Base-by-base conservation (phyloP, 805 yeast genomes). In the Yarrowia sp. region DNA sequence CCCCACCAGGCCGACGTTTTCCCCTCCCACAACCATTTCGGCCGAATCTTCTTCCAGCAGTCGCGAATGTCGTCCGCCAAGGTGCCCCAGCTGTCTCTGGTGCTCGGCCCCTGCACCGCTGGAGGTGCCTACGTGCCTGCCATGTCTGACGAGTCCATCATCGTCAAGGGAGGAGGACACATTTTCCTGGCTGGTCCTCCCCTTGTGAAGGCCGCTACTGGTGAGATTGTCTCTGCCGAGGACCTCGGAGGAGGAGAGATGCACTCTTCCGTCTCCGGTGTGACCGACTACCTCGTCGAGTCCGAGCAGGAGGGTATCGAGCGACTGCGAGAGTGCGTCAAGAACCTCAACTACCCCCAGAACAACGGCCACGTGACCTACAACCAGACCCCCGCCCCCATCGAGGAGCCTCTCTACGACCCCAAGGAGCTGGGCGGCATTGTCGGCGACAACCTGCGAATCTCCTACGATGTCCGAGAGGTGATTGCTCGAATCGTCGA, bases 101-200 rank as follows among this genome's bases (percentile, higher is more conserved):
- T 75, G 10, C 69, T 75, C 52, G 77, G 77, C 13, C 77, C 77
- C 9, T 75, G 77, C 47, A 75, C 77, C 13, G 77, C 77, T 14
- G 77, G 77, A n/a, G 77, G 77, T 13, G 77, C 77, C 60, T 75
- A 75, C 63, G 77, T 75, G 7, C 77, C 77, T 24, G 77, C 77
- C 20, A 75, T 75, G 77, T 72, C 75, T 20, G 77, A 75, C 69
- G 77, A 75, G 69, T 70, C 76, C 47, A 73, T 75, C 61, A 75
- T 75, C 38, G 77, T 75, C 68, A 71, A 70, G 63, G 77, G 77
- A 0, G 71, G 73, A 13, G 77, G 77, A 47, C 77, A 75, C 65
- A 75, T 75, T 36, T 75, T 75, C 71, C 67, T 75, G 65, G 77
- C 77, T 17, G 77, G 77, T 10, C 77, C 77, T 10, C 77, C 77